phyloP scores from a whole-genome alignment of 129 eudicot genomes.

The Oenanthe sinensis region DNA sequence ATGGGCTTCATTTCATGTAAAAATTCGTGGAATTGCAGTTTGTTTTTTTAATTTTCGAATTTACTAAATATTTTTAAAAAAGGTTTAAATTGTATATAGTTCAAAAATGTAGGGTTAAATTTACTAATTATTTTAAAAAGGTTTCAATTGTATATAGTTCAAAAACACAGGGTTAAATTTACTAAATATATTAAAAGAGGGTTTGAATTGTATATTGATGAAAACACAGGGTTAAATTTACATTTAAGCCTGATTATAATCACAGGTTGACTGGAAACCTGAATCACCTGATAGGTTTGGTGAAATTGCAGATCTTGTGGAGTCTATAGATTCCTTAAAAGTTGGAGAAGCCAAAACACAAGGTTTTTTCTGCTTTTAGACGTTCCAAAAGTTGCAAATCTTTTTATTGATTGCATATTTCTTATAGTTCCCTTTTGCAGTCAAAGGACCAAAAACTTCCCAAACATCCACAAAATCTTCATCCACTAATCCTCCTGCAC shows the following conservation, averaged over 20 bases:
- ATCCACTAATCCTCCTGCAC: slow-evolving; percentile 39
- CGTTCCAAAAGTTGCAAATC: neutral
- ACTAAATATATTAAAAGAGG: too few relatives aligned
- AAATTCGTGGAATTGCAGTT: too few relatives aligned
- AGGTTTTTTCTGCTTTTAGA: slow-evolving; percentile 32
- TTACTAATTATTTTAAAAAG: too few relatives aligned
- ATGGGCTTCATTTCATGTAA: too few relatives aligned
- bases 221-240: too few relatives aligned
- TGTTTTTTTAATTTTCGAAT: too few relatives aligned
- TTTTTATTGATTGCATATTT: neutral
- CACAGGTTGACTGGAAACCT: slow-evolving; percentile 93
- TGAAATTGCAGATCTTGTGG: slow-evolving; percentile 60
- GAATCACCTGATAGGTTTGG: slow-evolving; percentile 80
- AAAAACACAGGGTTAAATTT: too few relatives aligned
- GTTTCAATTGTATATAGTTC: too few relatives aligned
- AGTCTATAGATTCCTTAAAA: slow-evolving; percentile 60
- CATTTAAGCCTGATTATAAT: slow-evolving; percentile 19
- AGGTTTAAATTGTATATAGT: too few relatives aligned
- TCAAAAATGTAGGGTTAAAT: too few relatives aligned
- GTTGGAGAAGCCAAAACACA: slow-evolving; percentile 45
- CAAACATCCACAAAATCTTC: slow-evolving; percentile 37
- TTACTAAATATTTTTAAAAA: too few relatives aligned
- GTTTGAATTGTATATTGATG: too few relatives aligned
- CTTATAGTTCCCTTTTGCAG: slow-evolving; percentile 28
- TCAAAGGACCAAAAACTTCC: slow-evolving; percentile 58